These are phyloP conservation scores for Cyphellophora europaea DNA, from an alignment of 2,329 filamentous ascomycete genomes.

Conservation along the genomic window DNA sequence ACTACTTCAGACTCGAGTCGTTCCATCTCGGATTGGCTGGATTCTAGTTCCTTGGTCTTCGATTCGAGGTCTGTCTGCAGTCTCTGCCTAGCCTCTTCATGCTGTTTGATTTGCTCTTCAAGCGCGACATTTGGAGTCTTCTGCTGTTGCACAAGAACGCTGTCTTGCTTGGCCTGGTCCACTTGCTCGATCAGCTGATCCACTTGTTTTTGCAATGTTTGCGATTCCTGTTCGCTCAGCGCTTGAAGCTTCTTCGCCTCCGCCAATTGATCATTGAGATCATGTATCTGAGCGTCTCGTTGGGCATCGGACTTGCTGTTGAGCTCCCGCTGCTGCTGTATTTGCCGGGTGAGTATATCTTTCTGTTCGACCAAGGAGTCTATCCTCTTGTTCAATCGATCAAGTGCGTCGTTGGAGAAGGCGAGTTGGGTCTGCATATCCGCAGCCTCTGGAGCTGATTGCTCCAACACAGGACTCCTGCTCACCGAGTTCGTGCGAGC, in stretches of 20 bases:
- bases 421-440: slow-evolving; percentile 60
- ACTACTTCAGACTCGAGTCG: slow-evolving; percentile 55
- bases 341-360: slow-evolving; percentile 77
- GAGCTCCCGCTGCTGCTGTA: slow-evolving; percentile 88
- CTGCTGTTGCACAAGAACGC: slow-evolving; percentile 25
- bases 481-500: slow-evolving; percentile 32
- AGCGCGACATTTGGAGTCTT: slow-evolving; percentile 16
- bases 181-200: slow-evolving; percentile 33
- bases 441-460: slow-evolving; percentile 48
- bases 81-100: slow-evolving; percentile 13
- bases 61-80: slow-evolving; percentile 17
- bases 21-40: slow-evolving; percentile 40
- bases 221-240: slow-evolving; percentile 36
- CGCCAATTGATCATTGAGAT: slow-evolving; percentile 38
- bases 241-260: slow-evolving; percentile 58
- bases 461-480: slow-evolving; percentile 42
- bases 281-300: slow-evolving; percentile 38
- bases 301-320: slow-evolving; percentile 73
- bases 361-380: slow-evolving; percentile 78
- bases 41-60: slow-evolving; percentile 27
- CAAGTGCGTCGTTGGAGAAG: slow-evolving; percentile 69
- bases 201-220: slow-evolving; percentile 31
- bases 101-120: slow-evolving; percentile 11
- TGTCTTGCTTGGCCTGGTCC: slow-evolving; percentile 29
- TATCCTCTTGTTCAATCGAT: slow-evolving; percentile 68